A percentile compares a stretch with the other conserved stretches of the same genome.
These are phyloP conservation scores for Ganoderma meredithae DNA, from an alignment of 1,284 basidiomycete genomes.

Conservation along the genomic window DNA sequence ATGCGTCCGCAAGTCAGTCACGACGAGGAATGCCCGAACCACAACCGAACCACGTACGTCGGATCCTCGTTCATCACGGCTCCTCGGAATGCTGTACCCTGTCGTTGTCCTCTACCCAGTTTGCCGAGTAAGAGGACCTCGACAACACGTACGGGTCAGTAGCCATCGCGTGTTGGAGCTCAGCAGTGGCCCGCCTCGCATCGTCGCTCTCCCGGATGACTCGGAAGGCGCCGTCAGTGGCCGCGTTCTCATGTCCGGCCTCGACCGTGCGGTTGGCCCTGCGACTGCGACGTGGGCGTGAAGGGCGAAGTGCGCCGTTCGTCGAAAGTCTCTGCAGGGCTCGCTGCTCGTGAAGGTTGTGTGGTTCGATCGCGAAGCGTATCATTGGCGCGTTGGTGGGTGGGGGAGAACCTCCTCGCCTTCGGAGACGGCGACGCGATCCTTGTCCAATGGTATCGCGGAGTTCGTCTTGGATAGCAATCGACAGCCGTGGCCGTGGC, in stretches of 20 bases:
- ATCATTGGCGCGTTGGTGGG: neutral
- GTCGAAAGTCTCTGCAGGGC: neutral
- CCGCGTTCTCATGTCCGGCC: neutral
- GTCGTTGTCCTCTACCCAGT: neutral
- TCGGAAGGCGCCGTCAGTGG: neutral
- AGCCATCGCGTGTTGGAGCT: neutral
- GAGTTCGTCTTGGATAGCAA: neutral
- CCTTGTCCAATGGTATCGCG: neutral
- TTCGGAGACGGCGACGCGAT: neutral
- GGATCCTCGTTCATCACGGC: neutral
- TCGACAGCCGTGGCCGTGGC: neutral
- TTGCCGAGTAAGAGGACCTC: neutral
- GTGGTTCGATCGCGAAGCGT: neutral
- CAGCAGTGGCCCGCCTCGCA: neutral
- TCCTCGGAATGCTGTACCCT: neutral
- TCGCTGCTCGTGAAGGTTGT: neutral
- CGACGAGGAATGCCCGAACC: neutral
- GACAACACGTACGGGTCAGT: constrained; percentile 1
- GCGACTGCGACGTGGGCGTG: neutral
- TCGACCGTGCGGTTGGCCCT: neutral
- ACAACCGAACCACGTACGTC: neutral
- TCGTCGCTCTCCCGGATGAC: neutral
- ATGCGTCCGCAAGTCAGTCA: neutral
- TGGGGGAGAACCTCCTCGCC: neutral
- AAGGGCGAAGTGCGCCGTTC: neutral